Base-by-base conservation (phyloP, 2,329 filamentous ascomycete genomes). In the Aspergillus pseudonomiae region DNA sequence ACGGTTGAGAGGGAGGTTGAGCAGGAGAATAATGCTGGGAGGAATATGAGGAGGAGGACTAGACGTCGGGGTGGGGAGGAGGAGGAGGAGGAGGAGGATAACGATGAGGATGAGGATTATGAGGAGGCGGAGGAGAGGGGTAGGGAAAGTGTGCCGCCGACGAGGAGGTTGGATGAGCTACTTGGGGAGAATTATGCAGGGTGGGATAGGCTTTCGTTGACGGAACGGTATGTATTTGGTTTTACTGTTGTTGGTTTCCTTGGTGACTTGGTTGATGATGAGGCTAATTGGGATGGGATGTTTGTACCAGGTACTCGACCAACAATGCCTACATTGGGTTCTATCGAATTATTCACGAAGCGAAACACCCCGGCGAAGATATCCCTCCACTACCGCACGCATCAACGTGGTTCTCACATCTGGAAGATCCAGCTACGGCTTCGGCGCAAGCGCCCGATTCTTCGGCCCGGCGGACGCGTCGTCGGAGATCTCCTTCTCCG, bases 241-340 rank as follows among this genome's bases (percentile, higher is more conserved):
- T 46, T 14, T 19, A 12, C 1, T 16, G 14, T 28, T 12, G 14
- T 50, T 19, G 34, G 12, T n/a, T 16, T 30, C 19, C 11, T 50
- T n/a, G 26, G 5, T 7, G 26, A 19, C 6, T 39, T 39, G 36
- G 1, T 39, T 16, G 36, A 19, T 39, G 26, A 30, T 16, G 26
- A 53, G 30, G 16, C 50, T 34, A 14, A 53, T 1, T 34, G 14
- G 26, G 50, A 19, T 4, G 16, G 26, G 26, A 28, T 34, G n/a
- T 36, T 6, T n/a, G 34, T 45, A 63, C 41, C 57, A 78, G 76
- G 67, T 91, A 91, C 72, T 81, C 85, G 5, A 77, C 80, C 10
- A 82, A 90, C 70, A 86, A 89, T 67, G 79, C 82, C 58, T 91
- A 91, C 75, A 79, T 82, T 55, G 80, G 81, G 26, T 91, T 90